These are phyloP conservation scores for Peniophora sp. DNA, from an alignment of 1,284 basidiomycete genomes.

Conservation along the genomic window DNA sequence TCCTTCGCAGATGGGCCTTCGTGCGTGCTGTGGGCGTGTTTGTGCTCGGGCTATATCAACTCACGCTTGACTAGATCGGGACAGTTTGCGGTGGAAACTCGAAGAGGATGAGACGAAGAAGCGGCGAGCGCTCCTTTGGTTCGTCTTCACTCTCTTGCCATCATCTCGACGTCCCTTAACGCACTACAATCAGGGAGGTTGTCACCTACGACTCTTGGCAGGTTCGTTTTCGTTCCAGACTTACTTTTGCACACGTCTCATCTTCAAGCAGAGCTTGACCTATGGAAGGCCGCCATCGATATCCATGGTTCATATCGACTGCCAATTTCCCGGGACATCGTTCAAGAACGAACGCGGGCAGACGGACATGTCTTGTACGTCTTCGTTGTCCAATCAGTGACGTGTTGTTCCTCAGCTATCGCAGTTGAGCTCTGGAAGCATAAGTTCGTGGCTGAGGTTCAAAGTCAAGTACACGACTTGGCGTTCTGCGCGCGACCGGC, in stretches of 20 bases:
- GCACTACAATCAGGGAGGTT: conserved; percentile 29
- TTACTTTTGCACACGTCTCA: conserved; percentile 6
- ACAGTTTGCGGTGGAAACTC: conserved; percentile 62
- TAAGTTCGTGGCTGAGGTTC: conserved; percentile 49
- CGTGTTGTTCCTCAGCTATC: too few species aligned
- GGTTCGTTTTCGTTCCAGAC: conserved; percentile 28
- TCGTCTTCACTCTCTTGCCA: neutral
- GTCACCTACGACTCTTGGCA: conserved; percentile 66
- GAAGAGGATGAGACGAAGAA: conserved; percentile 49
- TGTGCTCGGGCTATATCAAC: neutral
- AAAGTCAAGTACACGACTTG: conserved; percentile 55
- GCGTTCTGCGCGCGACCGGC: conserved; percentile 55
- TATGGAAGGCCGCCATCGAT: conserved; percentile 64
- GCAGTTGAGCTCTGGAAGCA: conserved; percentile 61
- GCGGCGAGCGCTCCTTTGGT: conserved; percentile 51
- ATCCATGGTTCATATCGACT: conserved; percentile 51
- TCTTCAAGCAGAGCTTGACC: conserved; percentile 46
- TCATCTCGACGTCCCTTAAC: neutral
- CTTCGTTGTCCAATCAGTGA: conserved; percentile 1
- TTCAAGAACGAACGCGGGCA: conserved; percentile 42
- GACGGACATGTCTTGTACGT: conserved; percentile 59
- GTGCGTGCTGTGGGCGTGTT: conserved; percentile 29
- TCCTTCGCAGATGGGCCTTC: conserved; percentile 47
- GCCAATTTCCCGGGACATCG: conserved; percentile 44
- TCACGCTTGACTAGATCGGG: conserved; percentile 37